Base-by-base conservation (phyloP, 2,329 filamentous ascomycete species). In the Exophiala xenobiotica region DNA sequence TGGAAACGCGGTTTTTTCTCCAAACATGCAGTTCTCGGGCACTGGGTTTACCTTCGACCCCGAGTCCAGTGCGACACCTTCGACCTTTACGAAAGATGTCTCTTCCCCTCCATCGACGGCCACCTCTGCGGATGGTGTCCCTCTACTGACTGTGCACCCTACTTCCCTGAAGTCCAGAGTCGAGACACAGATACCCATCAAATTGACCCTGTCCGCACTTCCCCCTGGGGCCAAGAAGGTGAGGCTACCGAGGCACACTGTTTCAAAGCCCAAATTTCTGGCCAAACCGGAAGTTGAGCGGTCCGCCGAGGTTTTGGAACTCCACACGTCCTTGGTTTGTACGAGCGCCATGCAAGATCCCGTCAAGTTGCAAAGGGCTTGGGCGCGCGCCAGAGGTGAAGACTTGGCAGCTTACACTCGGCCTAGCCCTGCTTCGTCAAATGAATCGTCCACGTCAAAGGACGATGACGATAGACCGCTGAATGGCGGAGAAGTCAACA, bases 161-260 rank as follows among this genome's bases (percentile, higher is more conserved):
- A 87, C 82, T 3, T 86, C 86, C 4, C 67, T 82, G 50, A 97
- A 96, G 70, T 96, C 91, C 12, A 85, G 93, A 18, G 93, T 97
- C 14, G 93, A 99, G 73, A 97, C 93, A 0, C 93, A 97, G 67
- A 96, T 97, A 61, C 88, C 88, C 6, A 89, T 96, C 61, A 86
- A 86, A 63, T 78, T 97, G 69, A 87, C 85, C 0, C 71, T 97
- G 31, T 85, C 83, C 51, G 83, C 87, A 16, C 74, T 95, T 40
- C 90, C 91, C 1, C 73, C 78, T 0, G 86, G 87, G 8, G 82
- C 91, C 51, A 88, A 86, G 58, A 89, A 86, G 66, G 74, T 97
- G 44, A 90, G 95, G 64, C 79, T 99, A 12, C 93, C 92, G 3
- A 83, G 86, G 3, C 86, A 96, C 66, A 95, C 90, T 1, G 93